phyloP scores from a whole-genome alignment of 2,329 filamentous ascomycete species.

The Trichoderma lentiforme region DNA sequence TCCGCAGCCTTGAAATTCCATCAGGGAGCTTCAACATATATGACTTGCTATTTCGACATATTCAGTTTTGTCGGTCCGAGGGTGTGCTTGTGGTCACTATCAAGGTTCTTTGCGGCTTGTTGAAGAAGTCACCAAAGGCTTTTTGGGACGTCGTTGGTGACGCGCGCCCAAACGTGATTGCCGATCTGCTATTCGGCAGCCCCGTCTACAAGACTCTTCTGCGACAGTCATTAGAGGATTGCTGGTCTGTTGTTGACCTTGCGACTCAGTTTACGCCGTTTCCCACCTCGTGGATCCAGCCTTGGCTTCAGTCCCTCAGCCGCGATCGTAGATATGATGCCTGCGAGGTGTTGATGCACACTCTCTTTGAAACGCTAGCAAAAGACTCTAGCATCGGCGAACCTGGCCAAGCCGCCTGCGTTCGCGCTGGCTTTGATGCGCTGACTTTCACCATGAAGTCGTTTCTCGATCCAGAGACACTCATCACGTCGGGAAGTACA shows the following conservation, averaged over 20 bases:
- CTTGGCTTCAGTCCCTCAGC: conserved; percentile 74
- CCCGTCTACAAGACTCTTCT: conserved; percentile 62
- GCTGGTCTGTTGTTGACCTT: conserved; percentile 39
- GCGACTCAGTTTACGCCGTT: conserved; percentile 51
- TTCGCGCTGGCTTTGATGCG: conserved; percentile 61
- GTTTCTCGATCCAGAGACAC: conserved; percentile 47
- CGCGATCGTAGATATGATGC: conserved; percentile 73
- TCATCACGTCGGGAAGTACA: conserved; percentile 49
- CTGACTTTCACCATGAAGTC: conserved; percentile 55
- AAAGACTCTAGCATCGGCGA: conserved; percentile 52
- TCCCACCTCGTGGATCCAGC: conserved; percentile 73
- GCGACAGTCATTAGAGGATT: conserved; percentile 53
- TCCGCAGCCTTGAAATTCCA: conserved; percentile 75
- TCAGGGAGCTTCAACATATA: conserved; percentile 59
- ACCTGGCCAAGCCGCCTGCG: conserved; percentile 59
- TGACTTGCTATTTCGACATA: conserved; percentile 56
- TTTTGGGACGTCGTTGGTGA: conserved; percentile 88
- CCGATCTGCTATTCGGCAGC: conserved; percentile 79
- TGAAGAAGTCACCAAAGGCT: conserved; percentile 71
- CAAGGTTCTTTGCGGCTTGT: conserved; percentile 64
- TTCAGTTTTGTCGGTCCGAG: conserved; percentile 47
- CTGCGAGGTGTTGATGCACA: conserved; percentile 72
- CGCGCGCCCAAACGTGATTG: conserved; percentile 73
- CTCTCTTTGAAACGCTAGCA: conserved; percentile 65
- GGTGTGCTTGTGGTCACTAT: conserved; percentile 66